phyloP scores from a whole-genome alignment of 148 eudicot species.

The Pharnaceum exiguum region DNA sequence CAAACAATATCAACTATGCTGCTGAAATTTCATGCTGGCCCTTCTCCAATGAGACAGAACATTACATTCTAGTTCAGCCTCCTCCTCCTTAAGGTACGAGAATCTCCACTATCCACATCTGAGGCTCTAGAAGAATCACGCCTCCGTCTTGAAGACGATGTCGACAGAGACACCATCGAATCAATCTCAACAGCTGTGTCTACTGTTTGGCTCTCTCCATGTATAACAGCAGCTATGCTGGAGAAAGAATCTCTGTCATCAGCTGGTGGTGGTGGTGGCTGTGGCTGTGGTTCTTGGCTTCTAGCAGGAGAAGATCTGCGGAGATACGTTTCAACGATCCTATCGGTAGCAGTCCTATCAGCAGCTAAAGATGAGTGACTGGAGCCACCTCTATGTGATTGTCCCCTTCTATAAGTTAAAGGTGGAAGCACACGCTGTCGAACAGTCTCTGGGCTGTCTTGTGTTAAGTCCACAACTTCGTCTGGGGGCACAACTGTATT shows the following conservation, averaged over 20 bases:
- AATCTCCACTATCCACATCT: slow-evolving; percentile 91
- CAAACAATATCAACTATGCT: slow-evolving; percentile 19
- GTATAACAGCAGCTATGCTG: slow-evolving; percentile 87
- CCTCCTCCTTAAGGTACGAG: slow-evolving; percentile 79
- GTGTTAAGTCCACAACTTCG: slow-evolving; percentile 50
- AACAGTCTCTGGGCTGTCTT: slow-evolving; percentile 37
- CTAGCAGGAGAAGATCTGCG: slow-evolving; percentile 42
- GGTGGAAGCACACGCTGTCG: slow-evolving; percentile 48
- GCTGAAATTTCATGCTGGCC: neutral
- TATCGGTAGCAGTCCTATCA: slow-evolving; percentile 30
- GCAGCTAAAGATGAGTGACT: slow-evolving; percentile 29
- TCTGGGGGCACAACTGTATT: slow-evolving; percentile 34
- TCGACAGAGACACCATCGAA: slow-evolving; percentile 72
- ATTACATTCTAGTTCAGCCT: slow-evolving; percentile 45
- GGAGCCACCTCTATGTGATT: slow-evolving; percentile 37
- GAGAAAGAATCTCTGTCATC: slow-evolving; percentile 96
- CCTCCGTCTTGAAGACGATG: slow-evolving; percentile 73
- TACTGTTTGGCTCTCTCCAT: slow-evolving; percentile 76
- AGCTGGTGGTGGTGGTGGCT: slow-evolving; percentile 37
- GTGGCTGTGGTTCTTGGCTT: slow-evolving; percentile 43
- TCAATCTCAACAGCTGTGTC: slow-evolving; percentile 91
- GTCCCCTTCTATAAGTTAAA: slow-evolving; percentile 52
- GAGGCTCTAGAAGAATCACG: slow-evolving; percentile 57
- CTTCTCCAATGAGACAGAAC: slow-evolving; percentile 1
- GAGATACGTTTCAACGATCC: slow-evolving; percentile 44